Evolutionary conservation across 441 rosid genomes (phyloP), one percentile per base, ranked within the genome.

Genomic region (Bocquillonia castaneifolia): DNA sequence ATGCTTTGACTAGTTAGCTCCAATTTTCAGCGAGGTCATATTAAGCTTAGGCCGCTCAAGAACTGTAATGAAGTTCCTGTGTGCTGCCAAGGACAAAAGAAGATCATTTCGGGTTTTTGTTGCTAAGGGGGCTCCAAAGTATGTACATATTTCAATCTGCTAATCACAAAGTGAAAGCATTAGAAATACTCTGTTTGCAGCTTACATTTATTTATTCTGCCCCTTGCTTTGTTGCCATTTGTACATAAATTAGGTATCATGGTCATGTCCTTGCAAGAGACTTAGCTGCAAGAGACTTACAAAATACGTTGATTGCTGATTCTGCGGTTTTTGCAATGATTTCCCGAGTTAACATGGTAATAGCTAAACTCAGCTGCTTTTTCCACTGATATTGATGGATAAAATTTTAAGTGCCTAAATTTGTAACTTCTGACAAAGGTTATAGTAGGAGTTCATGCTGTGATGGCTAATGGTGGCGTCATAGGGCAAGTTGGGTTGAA

Each of bases 111-210:
- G 95, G 58, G 96, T 95, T 62, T 92, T 89, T 88, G 88, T 95
- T 31, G 96, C 98, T 0, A 98, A 92, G 83, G 99, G 99, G 71
- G 98, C 99, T 71, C 98, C 99, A 53, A 92, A 97, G 99, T 92
- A 75, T 74, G 84, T 80, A 63, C 57, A 64, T 66, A 29, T 48
- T 23, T 61, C 61, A 72, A 73, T 18, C 18, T 42, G 14, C 47
- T 9, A 42, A 42, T 42, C 47, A 14, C 3, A 42, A 42, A 10
- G 47, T 18, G 3, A 42, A 42, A 42, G 47, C 47, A 42, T 42
- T 42, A 42, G 1, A 42, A 42, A 13, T 42, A 13, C 14, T 42
- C 47, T 9, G 3, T 42, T 42, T 42, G 47, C 14, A 42, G 47
- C 47, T 67, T 66, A 40, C 26, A 29, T 40, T 26, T 58, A 40